These are phyloP conservation scores for Diaporthe eres DNA, from an alignment of 2,329 filamentous ascomycete species.

Conservation along the genomic window DNA sequence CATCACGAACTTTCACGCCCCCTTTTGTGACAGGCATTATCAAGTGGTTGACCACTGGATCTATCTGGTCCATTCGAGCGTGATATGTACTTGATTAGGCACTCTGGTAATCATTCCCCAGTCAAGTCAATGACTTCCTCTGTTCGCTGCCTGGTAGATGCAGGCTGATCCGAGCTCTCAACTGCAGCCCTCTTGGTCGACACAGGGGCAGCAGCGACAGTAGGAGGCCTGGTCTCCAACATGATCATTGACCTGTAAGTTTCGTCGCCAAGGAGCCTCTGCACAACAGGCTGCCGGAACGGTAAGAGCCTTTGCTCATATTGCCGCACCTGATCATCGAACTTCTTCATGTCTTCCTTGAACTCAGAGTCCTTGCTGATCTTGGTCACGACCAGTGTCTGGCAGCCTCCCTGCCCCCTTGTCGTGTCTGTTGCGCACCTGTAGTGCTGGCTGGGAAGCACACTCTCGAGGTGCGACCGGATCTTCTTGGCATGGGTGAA, in stretches of 20 bases:
- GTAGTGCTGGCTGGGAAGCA: background rate
- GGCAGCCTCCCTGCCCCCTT: background rate
- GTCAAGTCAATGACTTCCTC: constrained; percentile 15
- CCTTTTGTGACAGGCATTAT: too few species aligned
- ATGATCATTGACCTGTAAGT: background rate
- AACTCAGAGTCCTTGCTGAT: background rate
- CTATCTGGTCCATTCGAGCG: background rate
- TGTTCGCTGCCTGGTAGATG: background rate
- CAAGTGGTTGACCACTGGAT: too few species aligned
- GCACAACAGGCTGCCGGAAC: background rate
- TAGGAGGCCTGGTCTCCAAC: background rate
- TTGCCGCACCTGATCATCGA: background rate
- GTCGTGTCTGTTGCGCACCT: background rate
- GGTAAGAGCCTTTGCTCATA: constrained; percentile 5
- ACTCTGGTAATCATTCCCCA: background rate
- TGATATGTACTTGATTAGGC: background rate
- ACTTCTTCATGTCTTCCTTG: background rate
- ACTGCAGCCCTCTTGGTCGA: background rate
- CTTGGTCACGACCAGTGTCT: constrained; percentile 5
- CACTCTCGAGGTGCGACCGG: background rate
- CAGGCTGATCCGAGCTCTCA: background rate
- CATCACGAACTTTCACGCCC: too few species aligned
- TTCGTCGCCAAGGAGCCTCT: background rate
- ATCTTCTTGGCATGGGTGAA: background rate
- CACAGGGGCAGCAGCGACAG: background rate